Evolutionary conservation across 352 stramenopile genomes (phyloP), one percentile per base, ranked within the genome.

Genomic region (Phytopythium helicoides): DNA sequence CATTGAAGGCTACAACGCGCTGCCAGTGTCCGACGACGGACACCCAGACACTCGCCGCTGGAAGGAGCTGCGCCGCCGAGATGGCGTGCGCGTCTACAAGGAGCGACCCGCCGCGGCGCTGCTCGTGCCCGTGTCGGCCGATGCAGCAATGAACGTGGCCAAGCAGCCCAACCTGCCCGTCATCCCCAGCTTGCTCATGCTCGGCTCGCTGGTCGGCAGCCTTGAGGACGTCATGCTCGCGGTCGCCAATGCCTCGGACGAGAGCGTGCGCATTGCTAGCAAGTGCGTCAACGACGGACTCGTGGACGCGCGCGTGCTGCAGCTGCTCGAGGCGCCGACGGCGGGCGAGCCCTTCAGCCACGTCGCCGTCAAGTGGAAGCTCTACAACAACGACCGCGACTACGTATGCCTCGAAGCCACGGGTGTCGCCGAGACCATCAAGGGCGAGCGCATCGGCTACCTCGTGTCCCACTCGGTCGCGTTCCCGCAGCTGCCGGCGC

Each of bases 391-490:
- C 28, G 39, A 45, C 10, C 55, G 62, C 46, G 68, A 75, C 54
- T 75, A 66, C 36, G 62, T 73, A 16, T 68, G 53, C 6, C 50
- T 78, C 10, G 65, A 78, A 39, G 53, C 65, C 14, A 76, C 62
- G 15, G 71, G 71, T 14, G 64, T 81, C 18, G 38, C n/a, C n/a
- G 19, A 56, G 28, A 31, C 46, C 14, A 34, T 44, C 12, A 54
- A 57, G 26, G 58, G 61, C 22, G 60, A 75, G 46, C 67, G 59
- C 35, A 53, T 77, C 21, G 73, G 68, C 10, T 84, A 80, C 53
- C 64, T 49, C 40, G 66, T 77, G 48, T 68, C 64, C 16, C 65
- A 80, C 56, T 80, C 71, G 15, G 46, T 81, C 6, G 68, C 60
- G 21, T 36, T 84, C 28, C 57, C 67, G 0, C 55, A 68, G 8